These are phyloP conservation scores for Coemansia sp. DNA, from an alignment of 192 early-diverging fungal species.

Conservation along the genomic window DNA sequence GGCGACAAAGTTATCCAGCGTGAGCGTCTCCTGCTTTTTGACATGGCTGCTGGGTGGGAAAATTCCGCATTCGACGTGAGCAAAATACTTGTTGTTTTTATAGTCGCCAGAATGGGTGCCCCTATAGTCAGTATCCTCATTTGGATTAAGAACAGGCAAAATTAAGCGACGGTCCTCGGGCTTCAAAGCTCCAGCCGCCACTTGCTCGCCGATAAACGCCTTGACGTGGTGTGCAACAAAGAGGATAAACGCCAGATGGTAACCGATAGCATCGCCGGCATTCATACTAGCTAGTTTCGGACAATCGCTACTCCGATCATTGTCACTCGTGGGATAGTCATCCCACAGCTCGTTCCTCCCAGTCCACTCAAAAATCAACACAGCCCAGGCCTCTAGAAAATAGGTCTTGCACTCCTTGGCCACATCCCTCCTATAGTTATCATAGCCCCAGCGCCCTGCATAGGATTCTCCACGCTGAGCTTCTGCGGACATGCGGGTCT, in stretches of 20 bases:
- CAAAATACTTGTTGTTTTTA: not conserved
- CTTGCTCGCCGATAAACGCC: not conserved
- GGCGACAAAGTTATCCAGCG: not conserved
- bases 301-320: not conserved
- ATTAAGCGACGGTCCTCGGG: not conserved
- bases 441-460: no score
- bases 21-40: not conserved
- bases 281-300: no score
- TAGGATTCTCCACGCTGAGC: no score
- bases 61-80: not conserved
- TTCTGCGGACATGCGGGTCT: no score
- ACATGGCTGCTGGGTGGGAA: not conserved
- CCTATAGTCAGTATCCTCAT: not conserved
- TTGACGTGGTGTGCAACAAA: conserved; percentile 4
- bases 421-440: no score
- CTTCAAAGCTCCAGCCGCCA: not conserved
- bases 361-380: no score
- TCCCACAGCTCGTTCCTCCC: no score
- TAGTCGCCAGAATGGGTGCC: not conserved
- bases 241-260: not conserved
- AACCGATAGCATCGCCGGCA: not conserved
- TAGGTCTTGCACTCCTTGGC: no score
- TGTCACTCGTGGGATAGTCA: no score
- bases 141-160: not conserved
- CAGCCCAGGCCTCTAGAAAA: no score